Base-by-base conservation (phyloP, 225 moss, liverwort and hornwort genomes). In the Thuidium tamariscinum region DNA sequence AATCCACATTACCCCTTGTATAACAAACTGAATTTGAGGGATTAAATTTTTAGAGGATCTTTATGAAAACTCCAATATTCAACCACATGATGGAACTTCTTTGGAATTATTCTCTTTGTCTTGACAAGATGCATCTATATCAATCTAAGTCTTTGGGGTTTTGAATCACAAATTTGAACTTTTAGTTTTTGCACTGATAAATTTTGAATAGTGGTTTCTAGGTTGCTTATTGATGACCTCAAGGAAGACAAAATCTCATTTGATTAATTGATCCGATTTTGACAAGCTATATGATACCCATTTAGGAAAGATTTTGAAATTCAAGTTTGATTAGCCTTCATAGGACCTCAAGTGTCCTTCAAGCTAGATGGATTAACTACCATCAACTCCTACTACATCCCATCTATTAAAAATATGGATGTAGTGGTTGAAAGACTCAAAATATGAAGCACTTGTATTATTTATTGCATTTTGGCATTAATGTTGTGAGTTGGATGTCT, bases 21-120 rank as follows among this genome's bases (percentile, higher is more conserved):
- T 5, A 5, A n/a, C 15, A n/a, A 3, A n/a, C 2, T 1, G 1
- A n/a, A 2, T 5, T 1, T 19, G 6, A 19, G 2, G 18, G 5
- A 0, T 8, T 65, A 5, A 5, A 19, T 65, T n/a, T 65, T n/a
- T 3, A 18, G 0, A 19, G 19, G 19, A 19, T n/a, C 9, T 36
- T 36, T 2, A 4, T 5, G 8, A 20, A 36, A 1, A 20, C n/a
- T 2, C 5, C 3, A 19, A 1, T 36, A n/a, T 36, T n/a, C n/a
- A 65, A n/a, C 6, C 34, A 34, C 9, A 10, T 65, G n/a, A 9
- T 44, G 9, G 9, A 64, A 34, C 18, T 17, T 64, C 34, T 5
- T 64, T n/a, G 20, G 20, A 20, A 36, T 36, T 16, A 36, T 65
- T 64, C 4, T 64, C 7, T 64, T 34, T 34, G 64, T 34, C 5